Evolutionary conservation across 1,284 basidiomycete genomes (phyloP), one percentile per base, ranked within the genome.

Genomic region (Rhodotorula mucilaginosa): DNA sequence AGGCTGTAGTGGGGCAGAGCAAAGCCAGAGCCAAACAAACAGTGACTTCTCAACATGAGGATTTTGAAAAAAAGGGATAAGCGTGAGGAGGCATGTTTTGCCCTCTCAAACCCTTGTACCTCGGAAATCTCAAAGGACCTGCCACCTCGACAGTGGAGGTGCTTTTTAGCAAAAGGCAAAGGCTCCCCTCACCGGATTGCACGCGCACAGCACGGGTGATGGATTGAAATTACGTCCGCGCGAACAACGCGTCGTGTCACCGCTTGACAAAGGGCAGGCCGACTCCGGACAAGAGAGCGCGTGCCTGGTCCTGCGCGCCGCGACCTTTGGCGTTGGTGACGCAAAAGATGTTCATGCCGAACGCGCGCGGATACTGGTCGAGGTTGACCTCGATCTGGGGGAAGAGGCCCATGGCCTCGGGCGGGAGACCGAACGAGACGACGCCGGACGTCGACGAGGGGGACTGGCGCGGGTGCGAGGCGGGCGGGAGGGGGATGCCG

Each of bases 331-430:
- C 89, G 79, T 90, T 93, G 52, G 94, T 96, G 73, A 93, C 85
- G 81, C 94, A 93, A 80, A 93, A 90, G 61, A 97, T 88, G 80
- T 96, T 90, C 87, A 97, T 91, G 51, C 94, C 94, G 79, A 89
- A 89, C 65, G 88, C 80, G 76, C 86, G 87, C 12, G 92, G 91
- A 80, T 96, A 97, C 56, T 90, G 82, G 80, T 97, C 93, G 70
- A 90, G 82, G 82, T 96, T 97, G 80, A 92, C 89, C 82, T 97
- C 94, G 68, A 97, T 74, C 59, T 79, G 79, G 6, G 96, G 96
- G 86, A 97, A 99, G 74, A 96, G 86, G 16, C 87, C 88, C 87
- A 98, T 90, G 0, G 94, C 93, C 23, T 87, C 84, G 0, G 91
- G 88, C 0, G 90, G 87, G 39, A 99, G 84, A 69, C 96, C 96